Percentiles rank a stretch among this genome's conserved stretches.
These are phyloP conservation scores for Neurospora sp. DNA, from an alignment of 495 filamentous ascomycete genomes.

Conservation along the genomic window DNA sequence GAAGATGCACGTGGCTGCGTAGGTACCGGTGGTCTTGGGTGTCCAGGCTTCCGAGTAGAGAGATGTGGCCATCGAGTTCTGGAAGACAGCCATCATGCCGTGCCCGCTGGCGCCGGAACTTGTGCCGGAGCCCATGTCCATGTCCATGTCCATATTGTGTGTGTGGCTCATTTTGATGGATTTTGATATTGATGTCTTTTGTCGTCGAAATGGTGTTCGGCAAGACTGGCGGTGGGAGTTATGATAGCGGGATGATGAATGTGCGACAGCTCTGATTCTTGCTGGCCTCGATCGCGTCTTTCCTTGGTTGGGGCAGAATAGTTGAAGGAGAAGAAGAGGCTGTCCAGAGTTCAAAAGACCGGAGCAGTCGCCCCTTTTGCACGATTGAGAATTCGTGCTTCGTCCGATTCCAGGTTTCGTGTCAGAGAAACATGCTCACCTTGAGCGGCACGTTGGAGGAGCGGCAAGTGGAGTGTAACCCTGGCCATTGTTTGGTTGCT, in stretches of 20 bases:
- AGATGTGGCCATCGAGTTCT: constrained; percentile 51
- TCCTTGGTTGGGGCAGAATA: not conserved
- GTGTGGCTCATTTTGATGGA: constrained; percentile 3
- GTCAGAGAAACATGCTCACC: not conserved
- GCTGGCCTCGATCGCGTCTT: not conserved
- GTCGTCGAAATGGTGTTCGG: not conserved
- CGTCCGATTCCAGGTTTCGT: not conserved
- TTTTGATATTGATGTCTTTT: not conserved
- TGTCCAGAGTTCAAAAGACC: not conserved
- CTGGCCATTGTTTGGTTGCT: not conserved
- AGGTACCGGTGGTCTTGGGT: constrained; percentile 53
- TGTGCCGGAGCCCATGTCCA: not conserved
- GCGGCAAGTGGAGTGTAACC: not conserved
- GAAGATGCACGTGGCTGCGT: constrained; percentile 83
- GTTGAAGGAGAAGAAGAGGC: not conserved
- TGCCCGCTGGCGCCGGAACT: constrained; percentile 11
- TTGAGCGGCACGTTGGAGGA: not conserved
- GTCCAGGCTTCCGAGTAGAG: constrained; percentile 69
- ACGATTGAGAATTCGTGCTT: not conserved
- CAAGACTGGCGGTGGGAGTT: not conserved
- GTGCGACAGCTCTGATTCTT: not conserved
- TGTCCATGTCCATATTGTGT: constrained; percentile 1
- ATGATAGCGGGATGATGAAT: not conserved
- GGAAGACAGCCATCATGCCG: constrained; percentile 51
- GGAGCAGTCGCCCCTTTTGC: not conserved